These are phyloP conservation scores for Flaveria sonorensis DNA, from an alignment of 129 eudicot genomes.

Conservation along the genomic window DNA sequence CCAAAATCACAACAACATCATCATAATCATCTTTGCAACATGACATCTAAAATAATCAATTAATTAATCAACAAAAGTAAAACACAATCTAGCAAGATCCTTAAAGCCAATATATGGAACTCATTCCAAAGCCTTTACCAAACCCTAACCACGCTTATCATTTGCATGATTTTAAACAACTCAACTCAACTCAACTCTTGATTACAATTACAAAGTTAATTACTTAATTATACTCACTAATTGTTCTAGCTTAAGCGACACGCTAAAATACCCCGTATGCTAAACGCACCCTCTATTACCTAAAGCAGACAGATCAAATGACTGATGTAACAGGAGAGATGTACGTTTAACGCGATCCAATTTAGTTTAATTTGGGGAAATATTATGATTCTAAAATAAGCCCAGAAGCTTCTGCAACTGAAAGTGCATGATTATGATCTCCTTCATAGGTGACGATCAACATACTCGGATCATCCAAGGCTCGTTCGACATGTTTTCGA, in stretches of 20 bases:
- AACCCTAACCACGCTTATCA: constrained; percentile 13
- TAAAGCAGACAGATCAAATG: too few species aligned
- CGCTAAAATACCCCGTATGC: too few species aligned
- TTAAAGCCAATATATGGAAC: constrained; percentile 31
- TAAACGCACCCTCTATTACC: too few species aligned
- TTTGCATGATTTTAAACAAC: too few species aligned
- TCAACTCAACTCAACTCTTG: constrained; percentile 14
- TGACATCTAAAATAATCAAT: constrained; percentile 8
- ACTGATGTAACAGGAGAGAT: too few species aligned
- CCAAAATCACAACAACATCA: not conserved
- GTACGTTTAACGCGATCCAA: too few species aligned
- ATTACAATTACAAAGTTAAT: not conserved
- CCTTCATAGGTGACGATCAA: constrained; percentile 90
- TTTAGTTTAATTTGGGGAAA: constrained; percentile 6
- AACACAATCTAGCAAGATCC: constrained; percentile 26
- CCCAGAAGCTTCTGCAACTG: constrained; percentile 57
- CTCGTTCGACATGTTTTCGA: constrained; percentile 90
- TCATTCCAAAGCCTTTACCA: constrained; percentile 37
- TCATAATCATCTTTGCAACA: constrained; percentile 4
- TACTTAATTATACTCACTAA: constrained; percentile 4
- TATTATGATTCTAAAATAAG: constrained; percentile 72
- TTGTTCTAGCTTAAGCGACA: not conserved
- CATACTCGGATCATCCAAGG: constrained; percentile 84
- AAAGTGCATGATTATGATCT: constrained; percentile 75
- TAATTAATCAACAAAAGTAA: constrained; percentile 23